Percentiles rank a stretch among this genome's conserved stretches.
Conservation (phyloP, 1,284 basidiomycete genomes). For the Trichosporon sp. region DNA sequence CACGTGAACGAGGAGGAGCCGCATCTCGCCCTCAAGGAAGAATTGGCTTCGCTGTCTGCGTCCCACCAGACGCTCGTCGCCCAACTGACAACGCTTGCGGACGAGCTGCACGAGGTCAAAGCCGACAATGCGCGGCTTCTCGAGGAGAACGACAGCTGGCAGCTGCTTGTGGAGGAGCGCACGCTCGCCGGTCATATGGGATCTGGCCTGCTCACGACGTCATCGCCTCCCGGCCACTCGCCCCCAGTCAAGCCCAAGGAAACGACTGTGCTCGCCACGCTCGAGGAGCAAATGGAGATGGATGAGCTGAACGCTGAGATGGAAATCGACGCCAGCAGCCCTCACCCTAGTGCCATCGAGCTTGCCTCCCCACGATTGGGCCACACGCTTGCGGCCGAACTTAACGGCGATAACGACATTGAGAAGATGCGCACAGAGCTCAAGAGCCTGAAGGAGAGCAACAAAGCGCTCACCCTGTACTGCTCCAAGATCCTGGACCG, state of each 20-base stretch:
- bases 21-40: conserved; percentile 40
- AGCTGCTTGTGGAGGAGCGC: conserved; percentile 82
- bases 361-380: conserved; percentile 18
- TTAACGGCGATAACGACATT: conserved; percentile 67
- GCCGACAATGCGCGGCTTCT: conserved; percentile 43
- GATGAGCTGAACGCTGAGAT: conserved; percentile 46
- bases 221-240: neutral
- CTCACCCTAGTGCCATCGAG: conserved; percentile 1
- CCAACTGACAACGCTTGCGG: conserved; percentile 44
- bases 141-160: conserved; percentile 94
- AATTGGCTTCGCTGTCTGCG: conserved; percentile 45
- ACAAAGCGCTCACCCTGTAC: conserved; percentile 89
- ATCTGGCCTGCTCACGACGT: neutral
- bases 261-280: conserved; percentile 32
- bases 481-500: conserved; percentile 95
- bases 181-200: conserved; percentile 79
- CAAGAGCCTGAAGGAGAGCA: conserved; percentile 87
- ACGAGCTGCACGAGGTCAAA: conserved; percentile 49
- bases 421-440: conserved; percentile 76
- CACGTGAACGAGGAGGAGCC: conserved; percentile 30
- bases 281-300: conserved; percentile 51
- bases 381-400: conserved; percentile 71
- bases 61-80: conserved; percentile 44
- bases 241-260: conserved; percentile 21
- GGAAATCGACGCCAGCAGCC: conserved; percentile 27